These are phyloP conservation scores for Macrolepiota fuliginosa DNA, from an alignment of 768 basidiomycete genomes.

Conservation along the genomic window DNA sequence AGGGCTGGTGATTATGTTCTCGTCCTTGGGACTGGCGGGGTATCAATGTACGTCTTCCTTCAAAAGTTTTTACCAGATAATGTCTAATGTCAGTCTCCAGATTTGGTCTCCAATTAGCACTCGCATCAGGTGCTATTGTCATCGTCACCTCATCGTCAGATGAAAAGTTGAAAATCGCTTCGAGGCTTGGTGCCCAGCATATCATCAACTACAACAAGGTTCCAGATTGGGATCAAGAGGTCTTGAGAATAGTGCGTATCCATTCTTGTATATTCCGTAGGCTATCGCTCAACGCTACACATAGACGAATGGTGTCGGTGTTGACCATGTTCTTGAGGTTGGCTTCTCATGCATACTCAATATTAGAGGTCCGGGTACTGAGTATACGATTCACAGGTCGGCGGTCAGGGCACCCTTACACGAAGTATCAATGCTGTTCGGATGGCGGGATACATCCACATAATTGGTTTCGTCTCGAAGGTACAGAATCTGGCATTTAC, in stretches of 20 bases:
- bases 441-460: slow-evolving; percentile 37
- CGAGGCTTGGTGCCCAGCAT: slow-evolving; percentile 45
- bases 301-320: slow-evolving; percentile 30
- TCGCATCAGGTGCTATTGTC: slow-evolving; percentile 54
- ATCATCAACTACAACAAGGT: slow-evolving; percentile 58
- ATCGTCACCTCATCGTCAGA: slow-evolving; percentile 63
- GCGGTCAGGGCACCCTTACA: slow-evolving; percentile 44
- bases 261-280: background rate
- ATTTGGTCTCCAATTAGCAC: slow-evolving; percentile 53
- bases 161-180: slow-evolving; percentile 48
- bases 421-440: slow-evolving; percentile 34
- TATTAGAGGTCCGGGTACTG: background rate
- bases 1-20: slow-evolving; percentile 61
- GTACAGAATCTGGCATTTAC: slow-evolving; percentile 16
- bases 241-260: slow-evolving; percentile 28
- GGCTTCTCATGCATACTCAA: background rate
- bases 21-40: slow-evolving; percentile 56
- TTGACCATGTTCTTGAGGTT: slow-evolving; percentile 33
- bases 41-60: slow-evolving; percentile 40
- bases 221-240: slow-evolving; percentile 55
- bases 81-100: slow-evolving; percentile 18
- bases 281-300: background rate
- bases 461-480: slow-evolving; percentile 44
- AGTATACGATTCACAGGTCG: slow-evolving; percentile 13
- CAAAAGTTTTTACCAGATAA: background rate